Evolutionary conservation across 176 grass and related monocot species (phyloP).

Genomic region (Cenchrus fungigraminus): DNA sequence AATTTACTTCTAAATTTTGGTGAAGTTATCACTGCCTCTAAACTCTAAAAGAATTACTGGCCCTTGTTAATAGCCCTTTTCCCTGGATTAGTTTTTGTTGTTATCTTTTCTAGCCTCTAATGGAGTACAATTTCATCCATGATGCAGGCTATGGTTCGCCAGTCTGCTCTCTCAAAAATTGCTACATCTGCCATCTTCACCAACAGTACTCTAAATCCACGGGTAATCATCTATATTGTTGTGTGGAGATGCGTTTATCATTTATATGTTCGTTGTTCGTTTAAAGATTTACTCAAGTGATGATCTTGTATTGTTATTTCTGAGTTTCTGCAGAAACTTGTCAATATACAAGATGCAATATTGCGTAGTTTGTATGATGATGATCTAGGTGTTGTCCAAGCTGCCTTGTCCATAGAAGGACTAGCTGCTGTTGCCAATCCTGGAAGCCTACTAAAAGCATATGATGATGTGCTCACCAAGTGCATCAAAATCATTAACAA

Average conservation of each 20-base stretch:
- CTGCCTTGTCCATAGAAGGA: constrained; percentile 92
- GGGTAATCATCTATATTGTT: constrained; percentile 51
- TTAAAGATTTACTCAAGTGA: constrained; percentile 24
- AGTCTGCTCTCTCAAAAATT: constrained; percentile 71
- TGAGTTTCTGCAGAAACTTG: constrained; percentile 57
- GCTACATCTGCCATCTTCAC: constrained; percentile 67
- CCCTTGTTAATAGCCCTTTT: neutral
- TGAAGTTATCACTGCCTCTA: neutral
- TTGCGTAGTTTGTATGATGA: constrained; percentile 73
- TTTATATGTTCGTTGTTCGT: constrained; percentile 24
- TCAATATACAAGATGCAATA: constrained; percentile 79
- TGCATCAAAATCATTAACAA: constrained; percentile 69
- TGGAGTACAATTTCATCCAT: constrained; percentile 29
- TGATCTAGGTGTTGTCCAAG: constrained; percentile 89
- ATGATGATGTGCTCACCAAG: constrained; percentile 61
- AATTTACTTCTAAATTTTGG: neutral
- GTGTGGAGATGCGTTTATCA: constrained; percentile 24
- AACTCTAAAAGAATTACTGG: constrained; percentile 13
- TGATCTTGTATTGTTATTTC: constrained; percentile 21
- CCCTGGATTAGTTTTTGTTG: constrained; percentile 26
- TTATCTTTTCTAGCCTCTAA: constrained; percentile 18
- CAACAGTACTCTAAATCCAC: constrained; percentile 48
- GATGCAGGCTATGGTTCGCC: constrained; percentile 65
- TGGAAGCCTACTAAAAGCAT: constrained; percentile 67
- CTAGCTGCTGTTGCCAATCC: constrained; percentile 55